Conservation (phyloP, 2,329 filamentous ascomycete genomes). For the Arthroderma sp. region DNA sequence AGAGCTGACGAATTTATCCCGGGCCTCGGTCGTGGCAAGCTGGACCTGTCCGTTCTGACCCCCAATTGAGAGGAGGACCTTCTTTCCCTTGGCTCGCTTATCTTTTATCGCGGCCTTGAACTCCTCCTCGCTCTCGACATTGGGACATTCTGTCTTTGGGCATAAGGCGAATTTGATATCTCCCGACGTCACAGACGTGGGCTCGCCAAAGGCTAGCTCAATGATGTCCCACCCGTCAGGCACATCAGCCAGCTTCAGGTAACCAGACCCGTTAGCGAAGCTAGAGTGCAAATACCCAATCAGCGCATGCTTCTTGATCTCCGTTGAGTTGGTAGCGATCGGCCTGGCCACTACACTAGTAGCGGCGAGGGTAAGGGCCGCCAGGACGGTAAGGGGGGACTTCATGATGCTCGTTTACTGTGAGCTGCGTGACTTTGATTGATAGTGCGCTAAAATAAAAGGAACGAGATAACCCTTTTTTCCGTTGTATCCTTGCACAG, state of each 20-base stretch:
- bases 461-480: neutral
- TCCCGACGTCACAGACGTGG: conserved; percentile 7
- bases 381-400: neutral
- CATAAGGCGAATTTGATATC: conserved; percentile 4
- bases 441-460: neutral
- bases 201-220: conserved; percentile 7
- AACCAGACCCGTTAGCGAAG: conserved; percentile 8
- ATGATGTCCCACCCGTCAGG: conserved; percentile 8
- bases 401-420: neutral
- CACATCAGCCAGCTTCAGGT: conserved; percentile 3
- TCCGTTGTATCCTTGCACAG: neutral
- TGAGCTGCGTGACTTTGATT: neutral
- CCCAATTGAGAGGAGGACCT: conserved; percentile 7
- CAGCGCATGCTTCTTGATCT: conserved; percentile 3
- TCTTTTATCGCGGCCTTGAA: conserved; percentile 6
- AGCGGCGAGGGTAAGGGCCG: neutral
- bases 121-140: conserved; percentile 8
- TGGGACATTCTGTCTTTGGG: conserved; percentile 5
- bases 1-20: conserved; percentile 7
- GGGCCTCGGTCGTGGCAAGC: conserved; percentile 1
- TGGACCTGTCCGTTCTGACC: conserved; percentile 9
- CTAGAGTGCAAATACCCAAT: conserved; percentile 8
- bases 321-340: neutral
- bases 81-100: conserved; percentile 7
- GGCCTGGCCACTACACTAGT: neutral